A percentile compares a stretch with the other conserved stretches of the same genome.
These are phyloP conservation scores for Podospora pseudopauciseta DNA, from an alignment of 495 filamentous ascomycete species.

Conservation along the genomic window DNA sequence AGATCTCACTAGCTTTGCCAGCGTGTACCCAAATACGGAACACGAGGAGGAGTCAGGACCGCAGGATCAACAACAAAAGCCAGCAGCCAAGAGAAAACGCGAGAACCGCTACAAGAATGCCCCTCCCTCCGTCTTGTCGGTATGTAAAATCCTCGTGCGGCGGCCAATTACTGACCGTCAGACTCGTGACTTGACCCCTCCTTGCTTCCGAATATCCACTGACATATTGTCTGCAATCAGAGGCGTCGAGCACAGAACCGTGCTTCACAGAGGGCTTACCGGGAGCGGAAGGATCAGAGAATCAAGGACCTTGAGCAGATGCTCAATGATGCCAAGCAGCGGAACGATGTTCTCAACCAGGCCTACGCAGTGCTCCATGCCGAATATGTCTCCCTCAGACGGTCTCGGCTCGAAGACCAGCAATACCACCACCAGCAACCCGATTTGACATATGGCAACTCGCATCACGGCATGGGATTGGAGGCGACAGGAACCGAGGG, in stretches of 20 bases:
- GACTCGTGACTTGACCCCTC: not conserved
- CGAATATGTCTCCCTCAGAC: slow-evolving; percentile 41
- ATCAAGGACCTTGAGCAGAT: slow-evolving; percentile 78
- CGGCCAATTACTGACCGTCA: not conserved
- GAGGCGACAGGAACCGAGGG: slow-evolving; percentile 18
- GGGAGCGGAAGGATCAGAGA: slow-evolving; percentile 78
- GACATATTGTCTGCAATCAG: slow-evolving; percentile 35
- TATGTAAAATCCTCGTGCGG: slow-evolving; percentile 27
- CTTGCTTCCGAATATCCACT: not conserved
- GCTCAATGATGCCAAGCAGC: slow-evolving; percentile 54
- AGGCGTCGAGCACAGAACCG: slow-evolving; percentile 57
- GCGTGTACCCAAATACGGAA: slow-evolving; percentile 39
- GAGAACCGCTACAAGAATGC: slow-evolving; percentile 52
- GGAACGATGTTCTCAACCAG: slow-evolving; percentile 41
- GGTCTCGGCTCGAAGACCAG: slow-evolving; percentile 26
- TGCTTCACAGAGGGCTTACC: slow-evolving; percentile 71
- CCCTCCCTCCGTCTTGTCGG: slow-evolving; percentile 45
- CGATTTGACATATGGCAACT: slow-evolving; percentile 21
- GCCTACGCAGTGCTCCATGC: slow-evolving; percentile 41
- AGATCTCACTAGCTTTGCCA: slow-evolving; percentile 27
- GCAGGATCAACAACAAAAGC: slow-evolving; percentile 29
- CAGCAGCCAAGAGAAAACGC: slow-evolving; percentile 43
- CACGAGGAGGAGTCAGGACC: slow-evolving; percentile 43
- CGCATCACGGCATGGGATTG: slow-evolving; percentile 14
- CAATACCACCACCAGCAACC: slow-evolving; percentile 19